Conservation (phyloP, 345 rosid genomes). For the Combretum micranthum region DNA sequence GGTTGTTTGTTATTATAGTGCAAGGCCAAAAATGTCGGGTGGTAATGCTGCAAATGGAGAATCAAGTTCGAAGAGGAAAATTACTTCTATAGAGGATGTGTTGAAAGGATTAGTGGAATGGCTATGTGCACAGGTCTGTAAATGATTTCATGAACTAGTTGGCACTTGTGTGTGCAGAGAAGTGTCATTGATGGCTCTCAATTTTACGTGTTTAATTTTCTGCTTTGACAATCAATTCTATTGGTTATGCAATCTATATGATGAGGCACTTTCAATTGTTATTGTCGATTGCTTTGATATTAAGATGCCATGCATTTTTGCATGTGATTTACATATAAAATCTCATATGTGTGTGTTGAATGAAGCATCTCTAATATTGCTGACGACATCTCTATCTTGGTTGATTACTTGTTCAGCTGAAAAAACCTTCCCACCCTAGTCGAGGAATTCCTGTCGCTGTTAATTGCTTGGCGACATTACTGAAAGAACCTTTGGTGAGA, state of each 20-base stretch:
- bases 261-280: too few species aligned
- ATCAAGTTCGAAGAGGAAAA: constrained; percentile 56
- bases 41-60: constrained; percentile 50
- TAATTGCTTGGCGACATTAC: constrained; percentile 67
- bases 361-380: background rate
- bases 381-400: constrained; percentile 7
- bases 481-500: constrained; percentile 84
- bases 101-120: constrained; percentile 88
- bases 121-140: constrained; percentile 86
- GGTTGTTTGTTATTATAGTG: constrained; percentile 31
- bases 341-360: background rate
- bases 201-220: too few species aligned
- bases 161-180: too few species aligned
- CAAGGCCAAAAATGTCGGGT: constrained; percentile 58
- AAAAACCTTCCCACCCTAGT: constrained; percentile 84
- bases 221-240: too few species aligned
- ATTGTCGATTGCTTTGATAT: too few species aligned
- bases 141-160: background rate
- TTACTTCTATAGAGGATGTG: constrained; percentile 71
- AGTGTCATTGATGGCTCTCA: too few species aligned
- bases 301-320: background rate
- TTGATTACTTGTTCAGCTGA: constrained; percentile 44
- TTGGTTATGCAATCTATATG: too few species aligned
- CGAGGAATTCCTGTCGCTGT: constrained; percentile 69
- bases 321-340: background rate